Conservation (phyloP, 1,284 basidiomycete species). For the Trametes hirsuta region DNA sequence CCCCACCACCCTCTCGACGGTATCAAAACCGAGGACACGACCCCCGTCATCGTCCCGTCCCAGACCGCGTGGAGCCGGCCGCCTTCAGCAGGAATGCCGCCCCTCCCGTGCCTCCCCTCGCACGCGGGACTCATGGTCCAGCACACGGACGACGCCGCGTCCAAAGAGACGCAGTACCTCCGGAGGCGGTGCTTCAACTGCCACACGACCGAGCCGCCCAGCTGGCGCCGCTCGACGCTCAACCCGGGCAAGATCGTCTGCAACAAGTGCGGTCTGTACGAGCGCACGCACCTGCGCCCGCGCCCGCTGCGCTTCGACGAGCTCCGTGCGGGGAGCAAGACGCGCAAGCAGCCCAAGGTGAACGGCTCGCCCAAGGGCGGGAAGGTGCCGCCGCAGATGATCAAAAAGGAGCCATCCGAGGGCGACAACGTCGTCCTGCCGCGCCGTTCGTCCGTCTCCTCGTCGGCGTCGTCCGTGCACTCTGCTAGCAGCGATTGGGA, state of each 20-base stretch:
- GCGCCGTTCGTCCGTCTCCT: conserved; percentile 63
- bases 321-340: conserved; percentile 78
- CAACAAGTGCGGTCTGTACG: conserved; percentile 88
- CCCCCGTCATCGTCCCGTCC: conserved; percentile 62
- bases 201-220: conserved; percentile 84
- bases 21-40: conserved; percentile 67
- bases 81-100: conserved; percentile 39
- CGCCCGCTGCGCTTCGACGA: conserved; percentile 84
- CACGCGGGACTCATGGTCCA: conserved; percentile 70
- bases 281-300: conserved; percentile 80
- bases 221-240: conserved; percentile 82
- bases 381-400: conserved; percentile 40
- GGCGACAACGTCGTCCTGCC: conserved; percentile 39
- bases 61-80: conserved; percentile 50
- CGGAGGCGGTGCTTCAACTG: conserved; percentile 86
- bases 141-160: conserved; percentile 85
- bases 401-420: conserved; percentile 67
- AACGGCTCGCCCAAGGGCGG: conserved; percentile 41
- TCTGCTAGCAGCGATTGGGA: conserved; percentile 71
- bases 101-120: conserved; percentile 51
- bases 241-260: conserved; percentile 89
- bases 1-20: conserved; percentile 42
- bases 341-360: conserved; percentile 61
- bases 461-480: conserved; percentile 55
- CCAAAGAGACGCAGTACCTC: conserved; percentile 85